phyloP scores from a whole-genome alignment of 169 alveolate species.

The Theileria parva region DNA sequence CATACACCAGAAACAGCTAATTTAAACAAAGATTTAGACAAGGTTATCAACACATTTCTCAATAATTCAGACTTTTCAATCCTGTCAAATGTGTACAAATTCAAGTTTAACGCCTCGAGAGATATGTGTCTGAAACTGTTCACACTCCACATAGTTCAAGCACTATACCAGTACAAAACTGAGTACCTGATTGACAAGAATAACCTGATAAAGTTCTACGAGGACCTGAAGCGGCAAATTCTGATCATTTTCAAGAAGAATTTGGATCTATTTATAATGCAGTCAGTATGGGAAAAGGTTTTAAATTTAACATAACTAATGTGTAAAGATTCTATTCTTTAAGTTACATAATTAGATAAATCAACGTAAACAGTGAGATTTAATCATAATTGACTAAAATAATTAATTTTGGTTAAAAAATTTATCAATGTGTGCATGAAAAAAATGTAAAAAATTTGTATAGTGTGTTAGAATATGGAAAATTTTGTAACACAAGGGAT shows the following conservation, averaged over 20 bases:
- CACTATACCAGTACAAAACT: neutral
- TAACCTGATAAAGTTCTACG: neutral
- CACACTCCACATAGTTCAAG: constrained; percentile 48
- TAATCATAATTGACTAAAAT: too few species aligned
- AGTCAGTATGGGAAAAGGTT: constrained; percentile 23
- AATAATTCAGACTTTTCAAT: constrained; percentile 1
- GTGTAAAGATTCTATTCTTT: too few species aligned
- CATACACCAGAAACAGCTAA: constrained; percentile 16
- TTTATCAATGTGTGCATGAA: neutral
- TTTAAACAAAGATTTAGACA: constrained; percentile 12
- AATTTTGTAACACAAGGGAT: too few species aligned
- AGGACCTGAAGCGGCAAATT: constrained; percentile 41
- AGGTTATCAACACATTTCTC: constrained; percentile 10
- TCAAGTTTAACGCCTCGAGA: constrained; percentile 24
- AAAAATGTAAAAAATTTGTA: too few species aligned
- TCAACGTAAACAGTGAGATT: neutral
- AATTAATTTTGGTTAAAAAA: too few species aligned
- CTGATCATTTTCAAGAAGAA: constrained; percentile 45
- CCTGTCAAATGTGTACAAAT: constrained; percentile 3
- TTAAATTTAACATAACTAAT: neutral
- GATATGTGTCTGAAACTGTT: constrained; percentile 55
- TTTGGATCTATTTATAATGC: constrained; percentile 46
- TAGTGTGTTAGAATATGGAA: neutral
- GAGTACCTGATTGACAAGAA: constrained; percentile 19
- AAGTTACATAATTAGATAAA: too few species aligned